Evolutionary conservation across 768 basidiomycete genomes (phyloP).

Genomic region (Mycena vulgaris): DNA sequence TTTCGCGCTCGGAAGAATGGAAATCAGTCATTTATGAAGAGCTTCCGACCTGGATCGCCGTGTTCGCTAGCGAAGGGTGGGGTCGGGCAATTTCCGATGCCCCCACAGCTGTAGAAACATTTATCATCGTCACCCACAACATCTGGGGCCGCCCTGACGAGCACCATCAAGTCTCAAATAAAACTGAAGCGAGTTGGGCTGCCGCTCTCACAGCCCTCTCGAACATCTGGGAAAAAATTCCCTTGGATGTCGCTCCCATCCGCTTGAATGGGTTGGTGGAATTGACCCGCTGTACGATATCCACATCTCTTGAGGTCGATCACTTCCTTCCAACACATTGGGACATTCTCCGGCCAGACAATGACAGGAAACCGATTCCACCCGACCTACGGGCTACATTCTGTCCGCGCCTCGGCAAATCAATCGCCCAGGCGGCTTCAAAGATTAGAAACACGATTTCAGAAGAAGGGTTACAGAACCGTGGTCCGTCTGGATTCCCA

Average conservation of each 20-base stretch:
- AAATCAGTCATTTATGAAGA: neutral
- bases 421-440: neutral
- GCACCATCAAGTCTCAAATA: neutral
- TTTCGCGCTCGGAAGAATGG: neutral
- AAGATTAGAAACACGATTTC: neutral
- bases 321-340: no score
- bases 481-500: no score
- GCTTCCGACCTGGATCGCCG: neutral
- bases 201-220: conserved; percentile 1
- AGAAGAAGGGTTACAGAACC: no score
- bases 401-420: neutral
- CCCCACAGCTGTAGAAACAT: no score
- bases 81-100: neutral
- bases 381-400: neutral
- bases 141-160: neutral
- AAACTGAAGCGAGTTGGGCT: neutral
- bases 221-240: neutral
- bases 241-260: no score
- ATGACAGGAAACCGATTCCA: no score
- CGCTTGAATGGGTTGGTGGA: neutral
- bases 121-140: neutral
- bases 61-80: neutral
- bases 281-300: no score
- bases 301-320: no score
- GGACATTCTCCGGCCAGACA: no score